phyloP scores from a whole-genome alignment of 495 filamentous ascomycete genomes.

The Aspergillus affinis region DNA sequence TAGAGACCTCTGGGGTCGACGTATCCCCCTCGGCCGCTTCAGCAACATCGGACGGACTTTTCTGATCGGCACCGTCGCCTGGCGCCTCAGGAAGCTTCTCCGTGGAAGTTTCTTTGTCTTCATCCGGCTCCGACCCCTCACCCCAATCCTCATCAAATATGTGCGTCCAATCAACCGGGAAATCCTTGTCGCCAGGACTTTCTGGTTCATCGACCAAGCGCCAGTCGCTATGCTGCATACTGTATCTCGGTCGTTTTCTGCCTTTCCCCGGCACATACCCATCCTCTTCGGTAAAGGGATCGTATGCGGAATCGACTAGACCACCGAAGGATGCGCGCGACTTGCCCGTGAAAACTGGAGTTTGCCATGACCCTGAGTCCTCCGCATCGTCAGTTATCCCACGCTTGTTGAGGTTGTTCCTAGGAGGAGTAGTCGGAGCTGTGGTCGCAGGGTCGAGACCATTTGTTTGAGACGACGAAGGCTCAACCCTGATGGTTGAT shows the following conservation, averaged over 20 bases:
- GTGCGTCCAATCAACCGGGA: constrained; percentile 28
- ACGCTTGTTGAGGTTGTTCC: constrained; percentile 8
- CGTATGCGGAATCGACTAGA: constrained; percentile 56
- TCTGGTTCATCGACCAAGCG: constrained; percentile 64
- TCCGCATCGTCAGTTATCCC: constrained; percentile 7
- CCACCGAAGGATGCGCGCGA: constrained; percentile 60
- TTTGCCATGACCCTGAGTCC: constrained; percentile 50
- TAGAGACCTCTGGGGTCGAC: neutral
- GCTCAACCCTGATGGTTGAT: constrained; percentile 49
- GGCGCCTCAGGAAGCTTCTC: neutral
- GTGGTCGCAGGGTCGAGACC: constrained; percentile 13
- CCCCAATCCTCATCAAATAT: constrained; percentile 39
- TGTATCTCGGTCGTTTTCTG: constrained; percentile 73
- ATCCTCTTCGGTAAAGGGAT: constrained; percentile 72
- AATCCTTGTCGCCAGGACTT: constrained; percentile 57
- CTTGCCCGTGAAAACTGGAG: constrained; percentile 74
- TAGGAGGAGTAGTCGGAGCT: constrained; percentile 30
- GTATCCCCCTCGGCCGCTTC: neutral
- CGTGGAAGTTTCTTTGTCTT: neutral
- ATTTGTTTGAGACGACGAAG: constrained; percentile 27
- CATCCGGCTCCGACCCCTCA: constrained; percentile 17
- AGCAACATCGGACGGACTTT: neutral
- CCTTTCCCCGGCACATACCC: constrained; percentile 60
- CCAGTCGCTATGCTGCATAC: constrained; percentile 66
- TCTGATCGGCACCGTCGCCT: neutral